Conservation (phyloP, 352 stramenopile genomes). For the Globisporangium yorkense region DNA sequence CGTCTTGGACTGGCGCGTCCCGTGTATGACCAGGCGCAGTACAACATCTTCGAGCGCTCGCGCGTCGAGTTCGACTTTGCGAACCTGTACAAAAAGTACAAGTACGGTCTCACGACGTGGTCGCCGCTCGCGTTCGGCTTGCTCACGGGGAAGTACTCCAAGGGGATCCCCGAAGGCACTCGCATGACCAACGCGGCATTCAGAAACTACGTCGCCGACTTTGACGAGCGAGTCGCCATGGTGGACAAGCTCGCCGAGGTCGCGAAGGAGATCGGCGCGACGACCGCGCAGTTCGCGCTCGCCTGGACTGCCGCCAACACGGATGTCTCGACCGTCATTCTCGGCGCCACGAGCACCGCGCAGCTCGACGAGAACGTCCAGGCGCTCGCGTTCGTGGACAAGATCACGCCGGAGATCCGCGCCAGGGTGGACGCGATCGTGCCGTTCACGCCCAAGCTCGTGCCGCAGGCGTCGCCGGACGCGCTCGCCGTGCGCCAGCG, state of each 20-base stretch:
- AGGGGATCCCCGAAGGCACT: constrained; percentile 23
- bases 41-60: constrained; percentile 47
- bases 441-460: constrained; percentile 36
- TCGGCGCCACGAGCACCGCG: constrained; percentile 29
- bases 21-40: constrained; percentile 36
- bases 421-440: constrained; percentile 64
- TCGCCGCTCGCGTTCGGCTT: constrained; percentile 30
- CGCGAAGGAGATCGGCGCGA: constrained; percentile 54
- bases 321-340: no score
- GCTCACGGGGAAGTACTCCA: constrained; percentile 54
- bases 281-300: constrained; percentile 37
- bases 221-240: constrained; percentile 32
- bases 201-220: not conserved
- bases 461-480: constrained; percentile 16
- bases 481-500: constrained; percentile 28
- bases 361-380: constrained; percentile 76
- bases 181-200: constrained; percentile 1
- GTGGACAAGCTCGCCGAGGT: constrained; percentile 37
- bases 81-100: constrained; percentile 44
- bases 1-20: constrained; percentile 21
- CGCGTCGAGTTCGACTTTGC: constrained; percentile 42
- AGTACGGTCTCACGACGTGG: constrained; percentile 22
- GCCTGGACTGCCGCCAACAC: constrained; percentile 52
- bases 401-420: constrained; percentile 65
- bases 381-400: constrained; percentile 50